Percentiles rank a stretch among this genome's conserved stretches.
Evolutionary conservation across 176 grass and related monocot genomes (phyloP).

Genomic region (Carex cristatella): DNA sequence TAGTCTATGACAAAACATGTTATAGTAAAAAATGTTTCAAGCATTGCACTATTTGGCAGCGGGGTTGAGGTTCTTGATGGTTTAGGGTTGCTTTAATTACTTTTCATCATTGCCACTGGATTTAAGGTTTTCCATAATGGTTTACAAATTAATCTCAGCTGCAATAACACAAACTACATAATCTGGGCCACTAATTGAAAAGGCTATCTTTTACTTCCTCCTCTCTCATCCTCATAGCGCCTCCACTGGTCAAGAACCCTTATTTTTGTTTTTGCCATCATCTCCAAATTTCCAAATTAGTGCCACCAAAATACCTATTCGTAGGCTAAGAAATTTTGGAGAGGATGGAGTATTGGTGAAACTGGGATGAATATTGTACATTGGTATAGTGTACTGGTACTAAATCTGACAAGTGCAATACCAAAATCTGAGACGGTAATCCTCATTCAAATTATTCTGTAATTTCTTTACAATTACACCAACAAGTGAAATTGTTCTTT

Average conservation of each 20-base stretch:
- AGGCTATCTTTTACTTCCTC: background rate
- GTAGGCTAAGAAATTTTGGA: no score
- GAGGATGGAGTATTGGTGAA: background rate
- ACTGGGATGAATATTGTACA: background rate
- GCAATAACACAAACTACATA: background rate
- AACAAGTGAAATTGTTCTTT: background rate
- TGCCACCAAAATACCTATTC: background rate
- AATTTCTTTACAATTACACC: background rate
- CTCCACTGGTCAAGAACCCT: background rate
- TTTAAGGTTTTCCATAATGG: background rate
- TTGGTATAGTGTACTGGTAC: background rate
- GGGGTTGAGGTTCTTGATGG: background rate
- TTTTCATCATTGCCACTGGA: background rate
- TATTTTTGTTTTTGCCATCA: background rate
- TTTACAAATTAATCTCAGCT: background rate
- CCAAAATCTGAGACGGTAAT: background rate
- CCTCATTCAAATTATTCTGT: background rate
- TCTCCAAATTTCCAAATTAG: background rate
- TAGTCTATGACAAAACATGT: background rate
- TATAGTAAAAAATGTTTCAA: background rate
- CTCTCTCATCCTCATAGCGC: background rate
- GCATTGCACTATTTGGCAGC: background rate
- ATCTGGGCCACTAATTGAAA: background rate
- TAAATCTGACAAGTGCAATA: background rate
- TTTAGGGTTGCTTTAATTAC: background rate